These are phyloP conservation scores for Botryotinia globosa DNA, from an alignment of 2,329 filamentous ascomycete genomes.

Conservation along the genomic window DNA sequence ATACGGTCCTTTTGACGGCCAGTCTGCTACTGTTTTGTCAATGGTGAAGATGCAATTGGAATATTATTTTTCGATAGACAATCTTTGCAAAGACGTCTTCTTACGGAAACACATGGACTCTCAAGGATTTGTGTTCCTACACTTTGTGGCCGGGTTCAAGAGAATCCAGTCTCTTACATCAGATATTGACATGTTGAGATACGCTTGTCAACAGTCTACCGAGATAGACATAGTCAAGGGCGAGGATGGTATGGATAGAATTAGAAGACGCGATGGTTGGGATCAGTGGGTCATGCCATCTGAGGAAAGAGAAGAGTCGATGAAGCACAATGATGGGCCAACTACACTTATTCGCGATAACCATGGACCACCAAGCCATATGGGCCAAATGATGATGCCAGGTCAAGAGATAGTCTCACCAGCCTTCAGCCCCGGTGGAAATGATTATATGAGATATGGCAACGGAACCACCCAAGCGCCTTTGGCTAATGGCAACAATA, in stretches of 20 bases:
- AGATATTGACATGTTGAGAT: conserved; percentile 70
- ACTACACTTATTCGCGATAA: conserved; percentile 37
- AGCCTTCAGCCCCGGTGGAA: conserved; percentile 37
- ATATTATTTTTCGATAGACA: conserved; percentile 97
- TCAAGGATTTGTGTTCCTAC: conserved; percentile 83
- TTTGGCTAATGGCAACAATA: conserved; percentile 42
- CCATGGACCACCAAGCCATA: conserved; percentile 26
- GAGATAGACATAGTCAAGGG: conserved; percentile 72
- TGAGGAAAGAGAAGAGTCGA: conserved; percentile 67
- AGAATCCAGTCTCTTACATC: conserved; percentile 72
- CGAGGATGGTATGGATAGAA: conserved; percentile 72
- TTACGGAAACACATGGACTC: conserved; percentile 91
- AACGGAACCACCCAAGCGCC: conserved; percentile 27
- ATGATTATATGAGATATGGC: conserved; percentile 31
- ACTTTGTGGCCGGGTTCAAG: conserved; percentile 81
- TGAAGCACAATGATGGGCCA: conserved; percentile 74
- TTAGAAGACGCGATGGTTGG: conserved; percentile 76
- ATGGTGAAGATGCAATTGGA: conserved; percentile 59
- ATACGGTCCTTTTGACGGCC: conserved; percentile 58
- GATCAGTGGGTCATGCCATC: conserved; percentile 72
- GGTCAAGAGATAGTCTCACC: conserved; percentile 34
- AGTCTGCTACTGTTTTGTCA: conserved; percentile 40
- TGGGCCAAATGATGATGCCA: conserved; percentile 32
- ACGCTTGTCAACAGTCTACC: conserved; percentile 69
- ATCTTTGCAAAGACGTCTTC: conserved; percentile 89